These are phyloP conservation scores for Arbutus unedo DNA, from an alignment of 148 eudicot species.

Conservation along the genomic window DNA sequence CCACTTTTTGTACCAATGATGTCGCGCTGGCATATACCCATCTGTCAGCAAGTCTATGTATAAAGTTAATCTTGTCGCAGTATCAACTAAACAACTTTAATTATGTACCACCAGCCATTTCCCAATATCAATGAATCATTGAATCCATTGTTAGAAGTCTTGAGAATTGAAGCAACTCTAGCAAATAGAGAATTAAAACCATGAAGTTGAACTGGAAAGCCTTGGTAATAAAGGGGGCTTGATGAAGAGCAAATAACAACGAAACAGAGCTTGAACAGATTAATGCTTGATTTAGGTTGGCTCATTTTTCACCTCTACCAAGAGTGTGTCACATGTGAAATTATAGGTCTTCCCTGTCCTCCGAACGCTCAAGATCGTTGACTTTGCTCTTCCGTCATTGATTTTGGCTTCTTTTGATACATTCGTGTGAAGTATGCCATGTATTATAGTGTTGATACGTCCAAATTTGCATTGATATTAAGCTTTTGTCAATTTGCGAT, in stretches of 20 bases:
- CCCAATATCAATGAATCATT: background rate
- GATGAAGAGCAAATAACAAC: background rate
- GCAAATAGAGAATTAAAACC: background rate
- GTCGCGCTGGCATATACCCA: background rate
- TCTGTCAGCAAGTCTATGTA: background rate
- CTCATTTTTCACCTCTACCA: background rate
- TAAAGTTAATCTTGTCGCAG: background rate
- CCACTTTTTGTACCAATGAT: background rate
- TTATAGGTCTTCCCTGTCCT: background rate
- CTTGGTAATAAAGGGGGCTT: background rate
- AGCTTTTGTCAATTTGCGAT: background rate
- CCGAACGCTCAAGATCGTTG: background rate
- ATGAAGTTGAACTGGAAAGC: background rate
- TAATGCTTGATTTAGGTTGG: background rate
- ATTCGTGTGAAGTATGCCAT: background rate
- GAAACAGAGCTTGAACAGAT: background rate
- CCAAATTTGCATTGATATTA: background rate
- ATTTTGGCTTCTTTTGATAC: background rate
- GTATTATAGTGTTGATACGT: background rate
- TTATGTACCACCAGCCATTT: background rate
- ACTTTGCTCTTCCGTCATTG: background rate
- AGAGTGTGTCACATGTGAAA: background rate
- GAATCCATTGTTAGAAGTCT: background rate
- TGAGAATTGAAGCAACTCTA: background rate
- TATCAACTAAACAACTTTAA: background rate